Evolutionary conservation across 768 basidiomycete species (phyloP).

Genomic region (Naganishia vaughanmartiniae): DNA sequence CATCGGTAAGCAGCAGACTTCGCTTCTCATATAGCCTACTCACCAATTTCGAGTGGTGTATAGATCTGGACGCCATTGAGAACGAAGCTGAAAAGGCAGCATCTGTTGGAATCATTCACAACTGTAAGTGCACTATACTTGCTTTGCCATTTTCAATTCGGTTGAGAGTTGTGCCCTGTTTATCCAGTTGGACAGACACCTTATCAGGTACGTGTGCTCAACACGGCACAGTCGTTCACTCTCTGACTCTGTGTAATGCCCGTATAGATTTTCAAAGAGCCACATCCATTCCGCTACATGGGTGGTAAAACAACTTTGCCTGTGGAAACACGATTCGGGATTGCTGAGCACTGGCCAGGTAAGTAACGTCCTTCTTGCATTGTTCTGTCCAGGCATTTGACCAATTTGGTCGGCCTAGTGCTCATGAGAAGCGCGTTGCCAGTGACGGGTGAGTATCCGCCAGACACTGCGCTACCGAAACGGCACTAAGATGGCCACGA

Average conservation of each 20-base stretch:
- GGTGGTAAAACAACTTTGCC: conserved; percentile 72
- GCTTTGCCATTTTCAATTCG: no score
- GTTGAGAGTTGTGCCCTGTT: no score
- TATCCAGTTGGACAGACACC: conserved; percentile 25
- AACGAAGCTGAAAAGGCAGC: conserved; percentile 87
- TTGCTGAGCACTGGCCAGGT: conserved; percentile 74
- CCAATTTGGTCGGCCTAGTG: conserved; percentile 19
- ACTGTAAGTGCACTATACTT: conserved; percentile 55
- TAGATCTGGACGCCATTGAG: conserved; percentile 76
- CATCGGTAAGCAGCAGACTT: conserved; percentile 53
- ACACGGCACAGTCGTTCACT: neutral
- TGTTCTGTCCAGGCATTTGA: neutral
- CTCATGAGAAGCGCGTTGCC: conserved; percentile 46
- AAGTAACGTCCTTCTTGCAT: conserved; percentile 31
- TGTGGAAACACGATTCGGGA: conserved; percentile 66
- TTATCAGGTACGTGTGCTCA: neutral
- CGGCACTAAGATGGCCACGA: neutral
- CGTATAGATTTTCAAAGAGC: conserved; percentile 66
- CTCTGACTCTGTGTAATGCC: neutral
- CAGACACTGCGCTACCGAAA: neutral
- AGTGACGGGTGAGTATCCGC: conserved; percentile 30
- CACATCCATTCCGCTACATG: conserved; percentile 73
- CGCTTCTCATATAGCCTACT: conserved; percentile 15
- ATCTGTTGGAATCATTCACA: conserved; percentile 91
- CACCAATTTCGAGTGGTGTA: neutral